Evolutionary conservation across 2,329 filamentous ascomycete species (phyloP).

Genomic region (Nigrograna mackinnonii): DNA sequence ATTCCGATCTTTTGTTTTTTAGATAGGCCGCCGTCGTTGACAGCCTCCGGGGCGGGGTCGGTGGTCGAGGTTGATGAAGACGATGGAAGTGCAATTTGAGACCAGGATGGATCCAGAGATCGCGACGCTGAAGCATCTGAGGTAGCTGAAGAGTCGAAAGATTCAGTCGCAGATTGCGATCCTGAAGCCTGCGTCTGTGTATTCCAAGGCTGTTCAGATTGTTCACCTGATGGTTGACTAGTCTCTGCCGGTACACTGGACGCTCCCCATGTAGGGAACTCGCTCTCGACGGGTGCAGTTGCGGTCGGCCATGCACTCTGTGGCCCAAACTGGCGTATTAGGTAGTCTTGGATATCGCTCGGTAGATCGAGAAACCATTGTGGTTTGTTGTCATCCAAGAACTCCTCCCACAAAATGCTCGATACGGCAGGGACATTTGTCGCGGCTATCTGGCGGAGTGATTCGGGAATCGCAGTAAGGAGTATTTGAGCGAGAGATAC

Average conservation of each 20-base stretch:
- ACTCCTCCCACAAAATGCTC: constrained; percentile 36
- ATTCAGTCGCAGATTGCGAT: neutral
- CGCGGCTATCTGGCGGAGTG: constrained; percentile 36
- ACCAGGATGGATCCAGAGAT: too few relatives aligned
- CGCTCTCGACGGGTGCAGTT: constrained; percentile 4
- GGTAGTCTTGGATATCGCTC: constrained; percentile 36
- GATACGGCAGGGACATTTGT: constrained; percentile 40
- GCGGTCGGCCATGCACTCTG: constrained; percentile 28
- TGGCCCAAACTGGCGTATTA: constrained; percentile 36
- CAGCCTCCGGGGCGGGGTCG: constrained; percentile 15
- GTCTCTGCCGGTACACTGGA: constrained; percentile 6
- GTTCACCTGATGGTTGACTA: neutral
- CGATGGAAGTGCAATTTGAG: constrained; percentile 1
- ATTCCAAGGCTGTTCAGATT: neutral
- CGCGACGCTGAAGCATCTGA: too few relatives aligned
- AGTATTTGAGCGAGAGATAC: constrained; percentile 37
- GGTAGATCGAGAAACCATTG: constrained; percentile 37
- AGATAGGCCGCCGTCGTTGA: constrained; percentile 19
- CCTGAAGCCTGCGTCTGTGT: neutral
- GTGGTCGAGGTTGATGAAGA: constrained; percentile 16
- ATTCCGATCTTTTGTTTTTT: constrained; percentile 34
- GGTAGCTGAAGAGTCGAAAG: too few relatives aligned
- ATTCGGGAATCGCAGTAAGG: constrained; percentile 38
- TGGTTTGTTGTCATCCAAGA: constrained; percentile 35
- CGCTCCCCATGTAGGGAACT: constrained; percentile 6